Base-by-base conservation (phyloP, 371 early-diverging fungal genomes). In the Mortierella sp. region DNA sequence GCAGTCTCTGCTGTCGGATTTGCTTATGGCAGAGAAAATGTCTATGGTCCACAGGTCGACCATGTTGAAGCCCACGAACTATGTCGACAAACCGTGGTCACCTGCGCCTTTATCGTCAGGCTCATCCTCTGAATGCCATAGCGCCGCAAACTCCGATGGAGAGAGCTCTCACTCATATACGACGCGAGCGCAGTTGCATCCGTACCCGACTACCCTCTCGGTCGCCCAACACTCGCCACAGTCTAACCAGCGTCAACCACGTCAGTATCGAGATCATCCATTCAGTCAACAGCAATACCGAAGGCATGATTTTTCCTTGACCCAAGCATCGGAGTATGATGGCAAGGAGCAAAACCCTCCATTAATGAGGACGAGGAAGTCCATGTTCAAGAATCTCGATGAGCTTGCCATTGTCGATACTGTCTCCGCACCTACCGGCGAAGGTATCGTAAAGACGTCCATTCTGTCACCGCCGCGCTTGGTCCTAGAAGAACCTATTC, bases 341-440 rank as follows among this genome's bases (percentile, higher is more conserved):
- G 44, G 28, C 15, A 53, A 9, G 34, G 23, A 31, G 5, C 37
- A 27, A n/a, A 17, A 2, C 6, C 46, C 69, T 4, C 27, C 49
- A n/a, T 39, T 68, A 47, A 47, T 24, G 26, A 55, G 69, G 47
- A 50, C 61, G 26, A 60, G 56, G 34, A 59, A 50, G 19, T 68
- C 69, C 8, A 39, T 68, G 57, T 68, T 68, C 41, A 60, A 56
- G 34, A 68, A 61, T n/a, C 51, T 68, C 34, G 69, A 68, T 21
- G 69, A 51, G 8, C 41, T 68, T n/a, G 43, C 31, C 37, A 27
- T 50, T 3, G 6, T 42, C 2, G 1, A 14, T 34, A 34, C 37
- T 14, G 11, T 34, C 14, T 14, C 37, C 14, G 37, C 37, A 2
- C 15, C 42, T 8, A 32, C 15, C 6, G 53, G 47, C 2, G 24